Percentiles rank a stretch among this genome's conserved stretches.
Evolutionary conservation across 2,329 filamentous ascomycete species (phyloP).

Genomic region (Aurifilum marmelostoma): DNA sequence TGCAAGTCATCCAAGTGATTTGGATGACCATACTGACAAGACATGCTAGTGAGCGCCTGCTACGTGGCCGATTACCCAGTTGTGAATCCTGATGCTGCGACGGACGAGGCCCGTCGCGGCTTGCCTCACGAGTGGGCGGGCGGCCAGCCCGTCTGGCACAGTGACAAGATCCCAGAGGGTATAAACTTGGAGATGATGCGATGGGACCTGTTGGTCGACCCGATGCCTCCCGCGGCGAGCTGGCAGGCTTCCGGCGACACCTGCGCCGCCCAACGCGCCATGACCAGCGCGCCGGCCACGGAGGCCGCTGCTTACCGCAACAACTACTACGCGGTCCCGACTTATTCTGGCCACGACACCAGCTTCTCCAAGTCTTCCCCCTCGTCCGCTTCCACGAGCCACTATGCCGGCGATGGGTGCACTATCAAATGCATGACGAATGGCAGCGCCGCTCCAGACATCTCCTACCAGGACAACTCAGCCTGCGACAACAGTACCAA

Average conservation of each 20-base stretch:
- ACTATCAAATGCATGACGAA: background rate
- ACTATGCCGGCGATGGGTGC: constrained; percentile 3
- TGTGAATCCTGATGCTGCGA: background rate
- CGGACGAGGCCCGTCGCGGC: constrained; percentile 6
- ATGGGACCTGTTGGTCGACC: background rate
- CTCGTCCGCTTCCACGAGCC: background rate
- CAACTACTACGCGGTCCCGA: background rate
- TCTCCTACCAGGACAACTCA: background rate
- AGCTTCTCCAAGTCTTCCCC: background rate
- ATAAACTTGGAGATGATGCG: constrained; percentile 12
- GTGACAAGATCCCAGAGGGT: constrained; percentile 1
- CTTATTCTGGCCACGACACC: background rate
- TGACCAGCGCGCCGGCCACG: background rate
- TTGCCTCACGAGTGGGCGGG: background rate
- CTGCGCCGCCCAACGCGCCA: background rate
- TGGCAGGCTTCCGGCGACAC: constrained; percentile 2
- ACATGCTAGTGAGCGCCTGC: background rate
- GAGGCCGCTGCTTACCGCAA: background rate
- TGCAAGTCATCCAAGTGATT: background rate
- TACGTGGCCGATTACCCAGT: constrained; percentile 9
- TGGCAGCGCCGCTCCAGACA: background rate
- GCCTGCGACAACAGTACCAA: background rate
- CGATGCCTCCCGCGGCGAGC: too few relatives aligned
- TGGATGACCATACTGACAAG: background rate
- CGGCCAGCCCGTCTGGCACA: background rate